Percentiles rank a stretch among this genome's conserved stretches.
Evolutionary conservation across 306 rosid genomes (phyloP).

Genomic region (Cucurbita pepo): DNA sequence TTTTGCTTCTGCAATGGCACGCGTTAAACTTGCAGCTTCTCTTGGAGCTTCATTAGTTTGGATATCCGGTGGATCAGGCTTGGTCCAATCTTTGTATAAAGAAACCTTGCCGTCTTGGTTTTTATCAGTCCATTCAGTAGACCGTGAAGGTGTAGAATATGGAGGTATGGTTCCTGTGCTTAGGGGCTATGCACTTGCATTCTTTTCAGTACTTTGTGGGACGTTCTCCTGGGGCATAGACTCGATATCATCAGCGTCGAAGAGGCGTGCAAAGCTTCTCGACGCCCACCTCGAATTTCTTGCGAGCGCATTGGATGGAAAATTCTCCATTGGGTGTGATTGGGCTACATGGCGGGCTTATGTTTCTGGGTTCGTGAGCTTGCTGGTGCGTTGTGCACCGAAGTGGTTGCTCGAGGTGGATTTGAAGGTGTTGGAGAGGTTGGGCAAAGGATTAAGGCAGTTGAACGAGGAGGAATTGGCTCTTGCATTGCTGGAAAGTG

Average conservation of each 20-base stretch:
- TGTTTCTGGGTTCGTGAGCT: slow-evolving; percentile 50
- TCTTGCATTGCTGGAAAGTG: slow-evolving; percentile 51
- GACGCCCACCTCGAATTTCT: slow-evolving; percentile 58
- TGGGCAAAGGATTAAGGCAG: slow-evolving; percentile 50
- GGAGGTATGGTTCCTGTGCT: slow-evolving; percentile 54
- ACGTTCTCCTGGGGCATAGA: slow-evolving; percentile 79
- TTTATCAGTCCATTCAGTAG: slow-evolving; percentile 29
- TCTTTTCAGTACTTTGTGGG: slow-evolving; percentile 47
- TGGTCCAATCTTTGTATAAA: slow-evolving; percentile 52
- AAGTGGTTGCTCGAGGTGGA: slow-evolving; percentile 53
- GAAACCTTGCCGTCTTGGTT: slow-evolving; percentile 84
- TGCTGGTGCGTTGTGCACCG: slow-evolving; percentile 53
- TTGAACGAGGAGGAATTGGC: slow-evolving; percentile 70
- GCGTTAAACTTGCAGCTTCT: slow-evolving; percentile 66
- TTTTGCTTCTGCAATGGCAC: slow-evolving; percentile 49
- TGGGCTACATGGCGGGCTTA: slow-evolving; percentile 58
- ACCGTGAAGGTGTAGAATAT: slow-evolving; percentile 38
- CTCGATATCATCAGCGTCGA: slow-evolving; percentile 22
- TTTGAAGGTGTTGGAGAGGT: slow-evolving; percentile 42
- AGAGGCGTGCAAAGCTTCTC: slow-evolving; percentile 38
- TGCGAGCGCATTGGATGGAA: slow-evolving; percentile 42
- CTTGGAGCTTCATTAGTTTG: slow-evolving; percentile 79
- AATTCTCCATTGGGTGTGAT: slow-evolving; percentile 42
- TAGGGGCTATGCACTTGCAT: slow-evolving; percentile 70
- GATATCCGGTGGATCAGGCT: slow-evolving; percentile 62